phyloP scores from a whole-genome alignment of 2,329 filamentous ascomycete species.

The Trichoderma guizhouense region DNA sequence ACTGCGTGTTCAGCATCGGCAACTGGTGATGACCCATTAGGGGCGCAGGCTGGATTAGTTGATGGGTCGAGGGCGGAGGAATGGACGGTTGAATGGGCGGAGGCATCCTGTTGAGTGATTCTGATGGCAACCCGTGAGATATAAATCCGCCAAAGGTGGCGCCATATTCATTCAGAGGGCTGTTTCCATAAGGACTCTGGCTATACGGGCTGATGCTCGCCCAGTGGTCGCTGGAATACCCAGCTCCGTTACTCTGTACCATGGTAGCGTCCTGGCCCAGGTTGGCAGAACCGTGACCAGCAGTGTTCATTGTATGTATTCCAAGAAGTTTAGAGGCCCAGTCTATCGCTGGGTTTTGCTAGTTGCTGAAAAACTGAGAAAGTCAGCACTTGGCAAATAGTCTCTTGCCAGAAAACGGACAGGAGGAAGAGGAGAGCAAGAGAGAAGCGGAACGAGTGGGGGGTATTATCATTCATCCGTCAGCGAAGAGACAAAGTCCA shows the following conservation, averaged over 20 bases:
- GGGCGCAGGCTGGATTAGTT: slow-evolving; percentile 32
- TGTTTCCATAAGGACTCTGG: slow-evolving; percentile 51
- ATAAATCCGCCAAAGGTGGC: slow-evolving; percentile 55
- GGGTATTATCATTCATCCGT: slow-evolving; percentile 10
- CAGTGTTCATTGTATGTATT: slow-evolving; percentile 34
- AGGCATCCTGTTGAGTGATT: slow-evolving; percentile 51
- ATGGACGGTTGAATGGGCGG: slow-evolving; percentile 52
- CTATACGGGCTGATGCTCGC: slow-evolving; percentile 59
- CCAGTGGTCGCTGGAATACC: slow-evolving; percentile 49
- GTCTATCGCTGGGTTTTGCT: slow-evolving; percentile 14
- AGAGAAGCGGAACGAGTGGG: slow-evolving; percentile 9
- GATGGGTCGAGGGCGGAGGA: slow-evolving; percentile 25
- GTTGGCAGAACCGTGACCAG: slow-evolving; percentile 30
- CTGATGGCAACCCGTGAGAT: slow-evolving; percentile 49
- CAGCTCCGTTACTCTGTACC: slow-evolving; percentile 31
- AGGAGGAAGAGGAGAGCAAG: background rate
- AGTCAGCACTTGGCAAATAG: slow-evolving; percentile 15
- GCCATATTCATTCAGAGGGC: slow-evolving; percentile 63
- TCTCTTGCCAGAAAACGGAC: background rate
- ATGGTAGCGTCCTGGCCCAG: slow-evolving; percentile 33
- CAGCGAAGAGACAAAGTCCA: slow-evolving; percentile 12
- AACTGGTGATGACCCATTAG: slow-evolving; percentile 57
- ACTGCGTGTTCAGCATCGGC: slow-evolving; percentile 68
- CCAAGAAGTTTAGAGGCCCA: slow-evolving; percentile 13
- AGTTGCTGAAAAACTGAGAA: slow-evolving; percentile 11